These are phyloP conservation scores for Neofusicoccum sp. DNA, from an alignment of 2,329 filamentous ascomycete genomes.

Conservation along the genomic window DNA sequence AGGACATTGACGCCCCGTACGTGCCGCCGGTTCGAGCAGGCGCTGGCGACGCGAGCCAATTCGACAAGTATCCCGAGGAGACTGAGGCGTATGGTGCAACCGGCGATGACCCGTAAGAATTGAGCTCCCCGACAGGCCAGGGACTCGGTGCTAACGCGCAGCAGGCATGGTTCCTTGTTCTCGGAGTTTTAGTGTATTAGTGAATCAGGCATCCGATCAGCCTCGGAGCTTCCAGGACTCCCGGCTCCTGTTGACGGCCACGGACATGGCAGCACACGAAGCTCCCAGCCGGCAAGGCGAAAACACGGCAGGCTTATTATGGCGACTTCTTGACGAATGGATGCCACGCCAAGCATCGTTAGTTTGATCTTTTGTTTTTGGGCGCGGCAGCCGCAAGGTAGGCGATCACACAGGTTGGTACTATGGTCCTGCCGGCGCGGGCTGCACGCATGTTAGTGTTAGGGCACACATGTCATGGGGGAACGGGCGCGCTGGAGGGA, in stretches of 20 bases:
- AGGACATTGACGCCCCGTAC: conserved; percentile 98
- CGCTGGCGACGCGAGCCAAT: conserved; percentile 92
- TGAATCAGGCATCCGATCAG: background rate
- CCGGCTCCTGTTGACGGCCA: background rate
- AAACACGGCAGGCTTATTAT: background rate
- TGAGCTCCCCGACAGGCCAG: conserved; percentile 32
- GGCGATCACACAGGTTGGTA: conserved; percentile 8
- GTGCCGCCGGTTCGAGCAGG: conserved; percentile 94
- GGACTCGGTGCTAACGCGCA: conserved; percentile 20
- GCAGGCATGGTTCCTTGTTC: conserved; percentile 38
- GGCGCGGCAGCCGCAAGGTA: conserved; percentile 9
- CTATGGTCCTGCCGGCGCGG: conserved; percentile 3
- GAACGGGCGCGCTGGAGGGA: background rate
- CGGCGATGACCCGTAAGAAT: conserved; percentile 80
- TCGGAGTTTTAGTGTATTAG: conserved; percentile 31
- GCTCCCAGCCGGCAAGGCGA: background rate
- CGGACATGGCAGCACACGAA: background rate
- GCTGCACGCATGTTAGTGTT: conserved; percentile 17
- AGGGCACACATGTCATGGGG: conserved; percentile 10
- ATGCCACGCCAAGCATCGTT: conserved; percentile 13
- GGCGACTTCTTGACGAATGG: conserved; percentile 11
- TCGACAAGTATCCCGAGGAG: conserved; percentile 97
- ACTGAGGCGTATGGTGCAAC: conserved; percentile 83
- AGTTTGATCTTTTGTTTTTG: conserved; percentile 14
- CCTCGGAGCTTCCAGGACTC: background rate